Base-by-base conservation (phyloP, 176 grass and related monocot genomes). In the Coix lacrymajobi region DNA sequence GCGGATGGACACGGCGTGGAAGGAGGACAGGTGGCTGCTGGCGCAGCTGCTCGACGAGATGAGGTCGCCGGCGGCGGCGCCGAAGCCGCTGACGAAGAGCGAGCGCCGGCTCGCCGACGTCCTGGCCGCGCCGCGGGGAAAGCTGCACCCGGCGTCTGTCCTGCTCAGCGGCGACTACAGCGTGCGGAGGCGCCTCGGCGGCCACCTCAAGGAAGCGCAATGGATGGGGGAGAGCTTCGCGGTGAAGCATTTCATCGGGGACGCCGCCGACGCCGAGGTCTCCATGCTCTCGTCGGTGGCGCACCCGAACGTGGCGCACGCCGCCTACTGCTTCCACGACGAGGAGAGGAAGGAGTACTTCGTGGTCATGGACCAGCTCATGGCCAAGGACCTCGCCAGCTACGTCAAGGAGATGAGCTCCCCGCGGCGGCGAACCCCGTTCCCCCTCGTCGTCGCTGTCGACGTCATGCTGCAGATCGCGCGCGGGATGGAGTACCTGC, bases 381-480 rank as follows among this genome's bases (percentile, higher is more conserved):
- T 95, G 89, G 61, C 71, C 75, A 98, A 90, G 81, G 92, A 93
- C 83, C 85, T 98, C 76, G 81, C 75, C 14, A 88, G 77, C 65
- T 83, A 90, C 78, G 77, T 95, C 14, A 95, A 92, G 77, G 96
- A 95, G 80, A 29, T 91, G 45, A 88, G 72, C 71, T 83, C 71
- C 67, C 77, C 91, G 1, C 84, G 87, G 60, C 75, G 96, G 81
- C 84, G 85, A 9, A 40, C 86, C 29, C 92, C 85, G 56, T 93
- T 98, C 62, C 72, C 96, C 3, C 76, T 93, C 38, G 56, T 88
- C 62, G 92, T 93, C 57, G 72, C 96, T 1, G 89, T 93, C 10
- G 93, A 98, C 79, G 83, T 91, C 78, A 95, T 95, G 92, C 87
- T 95, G 66, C 96, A 98, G 84, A 92, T 98, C 34, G 92, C 93